Percentiles rank a stretch among this genome's conserved stretches.
Conservation (phyloP, 2,329 filamentous ascomycete species). For the Xylariaceae sp. region DNA sequence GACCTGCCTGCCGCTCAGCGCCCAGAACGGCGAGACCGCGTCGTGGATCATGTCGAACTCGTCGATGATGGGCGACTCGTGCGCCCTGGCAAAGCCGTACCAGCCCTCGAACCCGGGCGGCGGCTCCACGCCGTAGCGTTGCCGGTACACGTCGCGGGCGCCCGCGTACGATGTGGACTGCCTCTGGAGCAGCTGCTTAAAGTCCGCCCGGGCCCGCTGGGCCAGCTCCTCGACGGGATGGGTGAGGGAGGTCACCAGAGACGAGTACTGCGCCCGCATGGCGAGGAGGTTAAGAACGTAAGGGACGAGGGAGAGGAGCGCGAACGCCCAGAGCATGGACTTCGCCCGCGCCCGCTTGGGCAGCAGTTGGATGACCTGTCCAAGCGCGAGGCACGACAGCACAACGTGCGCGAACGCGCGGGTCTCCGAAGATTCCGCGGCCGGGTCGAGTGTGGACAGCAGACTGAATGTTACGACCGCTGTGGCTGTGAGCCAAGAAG, state of each 20-base stretch:
- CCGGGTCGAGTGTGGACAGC: constrained; percentile 21
- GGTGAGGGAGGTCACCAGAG: constrained; percentile 4
- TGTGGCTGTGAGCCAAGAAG: constrained; percentile 25
- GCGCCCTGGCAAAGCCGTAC: constrained; percentile 32
- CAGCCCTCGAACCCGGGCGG: constrained; percentile 40
- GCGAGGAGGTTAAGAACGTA: constrained; percentile 22
- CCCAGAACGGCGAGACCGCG: constrained; percentile 32
- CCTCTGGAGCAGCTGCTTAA: constrained; percentile 22
- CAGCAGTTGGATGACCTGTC: constrained; percentile 23
- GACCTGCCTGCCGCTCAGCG: constrained; percentile 28
- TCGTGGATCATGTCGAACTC: constrained; percentile 39
- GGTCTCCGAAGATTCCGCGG: constrained; percentile 17
- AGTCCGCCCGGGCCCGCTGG: constrained; percentile 19
- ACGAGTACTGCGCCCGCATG: constrained; percentile 14
- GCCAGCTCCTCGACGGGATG: constrained; percentile 31
- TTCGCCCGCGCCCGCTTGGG: constrained; percentile 23
- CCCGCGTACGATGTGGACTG: constrained; percentile 31
- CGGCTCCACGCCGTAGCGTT: constrained; percentile 34
- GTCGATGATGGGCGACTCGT: constrained; percentile 40
- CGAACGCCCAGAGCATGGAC: constrained; percentile 23
- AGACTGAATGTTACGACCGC: constrained; percentile 26
- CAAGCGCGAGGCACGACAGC: constrained; percentile 23
- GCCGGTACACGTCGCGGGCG: constrained; percentile 33
- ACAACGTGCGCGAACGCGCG: constrained; percentile 20
- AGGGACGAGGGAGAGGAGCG: constrained; percentile 22